Base-by-base conservation (phyloP, 169 alveolate genomes). In the Ichthyophthirius multifiliis region DNA sequence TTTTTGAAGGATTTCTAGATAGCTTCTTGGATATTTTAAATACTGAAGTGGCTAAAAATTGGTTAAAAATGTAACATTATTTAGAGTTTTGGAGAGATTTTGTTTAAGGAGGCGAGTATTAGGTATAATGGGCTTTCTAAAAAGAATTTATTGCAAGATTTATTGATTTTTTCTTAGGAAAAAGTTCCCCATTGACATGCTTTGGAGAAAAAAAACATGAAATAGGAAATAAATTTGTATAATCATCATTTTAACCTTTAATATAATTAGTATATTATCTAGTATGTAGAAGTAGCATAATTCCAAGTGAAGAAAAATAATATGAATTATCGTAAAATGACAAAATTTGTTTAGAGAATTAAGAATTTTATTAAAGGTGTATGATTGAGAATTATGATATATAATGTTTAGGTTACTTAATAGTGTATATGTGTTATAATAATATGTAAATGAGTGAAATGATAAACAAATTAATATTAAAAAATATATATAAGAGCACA, bases 101-200 rank as follows among this genome's bases (percentile, higher is more conserved):
- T 6, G 34, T 39, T 10, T 55, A 27, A 10, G 71, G 71, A 55
- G 71, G 71, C 9, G 71, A 55, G 3, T n/a, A 5, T 1, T 27
- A 55, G 13, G 2, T 55, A 27, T 20, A 16, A 55, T 55, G 71
- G 71, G 9, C 27, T 39, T 55, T 82, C 15, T 18, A 82, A n/a
- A 47, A 47, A 31, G 83, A 74, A 35, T 43, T 20, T 15, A 55
- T 74, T 31, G 83, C 78, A 4, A 35, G 31, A 15, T 48, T 82
- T 20, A 41, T 74, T 46, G 87, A 82, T 35, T 82, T 82, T 41
- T 82, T 46, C 64, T 44, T 82, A 39, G 82, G 77, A 0, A 65
- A 63, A 12, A 12, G 23, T 27, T 82, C 87, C 1, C 87, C 87
- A 23, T 62, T 82, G 23, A 47, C 39, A 5, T 32, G 65, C 45